Conservation (phyloP, 2,329 filamentous ascomycete species). For the Macroventuria anomochaeta region DNA sequence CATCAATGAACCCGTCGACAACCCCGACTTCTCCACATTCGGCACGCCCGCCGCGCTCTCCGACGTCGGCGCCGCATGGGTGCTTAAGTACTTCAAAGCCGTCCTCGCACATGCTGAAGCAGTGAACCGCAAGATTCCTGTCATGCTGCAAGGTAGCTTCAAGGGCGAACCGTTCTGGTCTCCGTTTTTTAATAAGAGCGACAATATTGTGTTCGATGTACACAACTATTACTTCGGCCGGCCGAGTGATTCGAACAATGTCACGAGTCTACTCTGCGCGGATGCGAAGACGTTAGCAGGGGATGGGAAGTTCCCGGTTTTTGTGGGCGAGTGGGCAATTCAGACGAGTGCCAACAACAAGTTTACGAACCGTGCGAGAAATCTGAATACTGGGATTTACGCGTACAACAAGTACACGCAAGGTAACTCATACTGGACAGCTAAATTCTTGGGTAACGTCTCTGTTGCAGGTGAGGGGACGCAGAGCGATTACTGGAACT, state of each 20-base stretch:
- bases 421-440: constrained; percentile 43
- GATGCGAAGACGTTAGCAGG: constrained; percentile 22
- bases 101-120: constrained; percentile 24
- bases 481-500: constrained; percentile 26
- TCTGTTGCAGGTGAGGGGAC: constrained; percentile 20
- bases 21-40: constrained; percentile 38
- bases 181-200: constrained; percentile 3
- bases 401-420: constrained; percentile 43
- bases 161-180: constrained; percentile 31
- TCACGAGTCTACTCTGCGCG: constrained; percentile 21
- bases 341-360: constrained; percentile 45
- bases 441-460: constrained; percentile 24
- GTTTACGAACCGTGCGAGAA: constrained; percentile 33
- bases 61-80: constrained; percentile 38
- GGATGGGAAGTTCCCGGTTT: constrained; percentile 30
- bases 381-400: constrained; percentile 43
- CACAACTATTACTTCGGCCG: constrained; percentile 37
- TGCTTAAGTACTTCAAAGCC: constrained; percentile 42
- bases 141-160: constrained; percentile 29
- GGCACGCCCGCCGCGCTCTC: constrained; percentile 41
- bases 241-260: constrained; percentile 20
- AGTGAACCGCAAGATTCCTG: constrained; percentile 22
- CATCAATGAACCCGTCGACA: constrained; percentile 50
- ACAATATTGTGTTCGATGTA: constrained; percentile 33
- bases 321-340: constrained; percentile 48